Percentiles rank a stretch among this genome's conserved stretches.
Conservation (phyloP, 73 alveolate species). For the Durusdinium trenchii region DNA sequence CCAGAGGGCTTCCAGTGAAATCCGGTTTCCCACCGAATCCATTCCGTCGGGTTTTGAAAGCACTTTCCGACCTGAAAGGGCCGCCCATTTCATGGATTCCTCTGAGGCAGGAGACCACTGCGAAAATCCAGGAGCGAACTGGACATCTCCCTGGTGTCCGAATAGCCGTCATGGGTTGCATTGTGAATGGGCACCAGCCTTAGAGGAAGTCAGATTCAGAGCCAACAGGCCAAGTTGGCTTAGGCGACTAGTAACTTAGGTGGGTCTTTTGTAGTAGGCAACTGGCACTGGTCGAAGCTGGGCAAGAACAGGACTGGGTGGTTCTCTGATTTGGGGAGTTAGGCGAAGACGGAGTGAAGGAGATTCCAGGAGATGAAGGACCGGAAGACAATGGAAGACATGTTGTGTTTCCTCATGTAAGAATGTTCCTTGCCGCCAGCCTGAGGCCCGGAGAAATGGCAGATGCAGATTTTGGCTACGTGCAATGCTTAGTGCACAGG, state of each 20-base stretch:
- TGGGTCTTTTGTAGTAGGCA: too few relatives aligned
- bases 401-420: neutral
- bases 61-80: neutral
- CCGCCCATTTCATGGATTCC: neutral
- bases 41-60: too few relatives aligned
- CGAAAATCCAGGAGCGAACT: slow-evolving; percentile 90
- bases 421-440: neutral
- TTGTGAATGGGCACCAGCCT: slow-evolving; percentile 67
- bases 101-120: slow-evolving; percentile 84
- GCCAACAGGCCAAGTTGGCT: neutral
- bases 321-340: too few relatives aligned
- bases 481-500: neutral
- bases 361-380: neutral
- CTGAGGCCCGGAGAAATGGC: slow-evolving; percentile 96
- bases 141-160: slow-evolving; percentile 95
- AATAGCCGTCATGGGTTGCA: slow-evolving; percentile 95
- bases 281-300: too few relatives aligned
- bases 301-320: too few relatives aligned
- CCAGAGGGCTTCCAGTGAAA: too few relatives aligned
- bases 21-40: neutral
- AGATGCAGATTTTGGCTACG: slow-evolving; percentile 95
- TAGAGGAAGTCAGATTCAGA: neutral
- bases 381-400: neutral
- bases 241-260: too few relatives aligned
- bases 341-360: too few relatives aligned